Base-by-base conservation (phyloP, 106 monocot genomes). In the Iris macrosiphon region DNA sequence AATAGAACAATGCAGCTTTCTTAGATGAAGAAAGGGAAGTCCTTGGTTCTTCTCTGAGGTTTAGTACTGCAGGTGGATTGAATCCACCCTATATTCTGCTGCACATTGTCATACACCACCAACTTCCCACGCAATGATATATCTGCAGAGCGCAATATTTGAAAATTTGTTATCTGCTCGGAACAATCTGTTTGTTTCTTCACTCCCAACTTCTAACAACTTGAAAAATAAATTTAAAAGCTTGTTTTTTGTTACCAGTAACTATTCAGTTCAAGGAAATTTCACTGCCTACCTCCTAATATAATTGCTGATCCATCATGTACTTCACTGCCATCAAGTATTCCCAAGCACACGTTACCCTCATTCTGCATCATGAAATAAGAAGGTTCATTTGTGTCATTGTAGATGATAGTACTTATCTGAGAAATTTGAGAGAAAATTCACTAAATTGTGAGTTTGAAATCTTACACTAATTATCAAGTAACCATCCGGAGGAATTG, bases 401-500 rank as follows among this genome's bases (percentile, higher is more conserved):
- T 25, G n/a, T 27, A 5, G 11, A n/a, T n/a, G n/a, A 49, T 49
- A 45, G 24, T 35, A 34, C 35, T 20, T 35, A 10, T 19, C 35
- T 8, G 1, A 45, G 35, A 28, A 19, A 31, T 1, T 1, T n/a
- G 1, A 13, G 14, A 31, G 30, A 32, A 35, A 35, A 19, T 33
- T 38, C 37, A 22, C 17, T 22, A 46, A 24, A 6, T 51, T 19
- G 4, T 17, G 48, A 7, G 16, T 20, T 18, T 45, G 49, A 31
- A 57, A 49, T 30, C 82, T 71, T 78, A 93, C 93, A 53, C 57
- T 93, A 27, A 93, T 66, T 35, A 73, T 45, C 26, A 93, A 72
- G 58, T 93, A 93, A 20, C 71, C 84, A 40, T 93, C 93, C 7
- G 93, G 88, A 42, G 64, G 88, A 59, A 93, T 78, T 34, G 54